These are phyloP conservation scores for Fusarium sp. DNA, from an alignment of 2,329 filamentous ascomycete genomes.

Conservation along the genomic window DNA sequence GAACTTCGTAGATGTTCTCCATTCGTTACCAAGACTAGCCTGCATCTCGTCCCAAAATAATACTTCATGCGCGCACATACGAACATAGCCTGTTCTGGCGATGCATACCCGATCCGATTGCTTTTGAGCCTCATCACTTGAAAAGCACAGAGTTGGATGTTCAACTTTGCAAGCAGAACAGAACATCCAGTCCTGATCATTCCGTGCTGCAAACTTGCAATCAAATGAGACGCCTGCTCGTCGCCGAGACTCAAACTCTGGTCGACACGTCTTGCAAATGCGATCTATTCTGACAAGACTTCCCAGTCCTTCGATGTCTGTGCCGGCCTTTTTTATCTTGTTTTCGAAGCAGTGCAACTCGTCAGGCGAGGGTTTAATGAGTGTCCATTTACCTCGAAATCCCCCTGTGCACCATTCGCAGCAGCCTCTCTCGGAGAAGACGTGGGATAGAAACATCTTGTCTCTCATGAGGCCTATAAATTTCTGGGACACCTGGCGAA, in stretches of 20 bases:
- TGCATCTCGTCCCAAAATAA: not conserved
- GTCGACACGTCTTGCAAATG: not conserved
- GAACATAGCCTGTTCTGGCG: not conserved
- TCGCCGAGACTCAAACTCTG: not conserved
- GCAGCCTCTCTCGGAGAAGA: not conserved
- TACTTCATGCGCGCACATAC: not conserved
- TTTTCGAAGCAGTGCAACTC: not conserved
- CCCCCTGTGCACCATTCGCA: not conserved
- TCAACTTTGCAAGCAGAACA: not conserved
- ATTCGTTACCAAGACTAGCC: no score
- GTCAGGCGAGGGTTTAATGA: fast-evolving
- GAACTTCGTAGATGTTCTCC: no score
- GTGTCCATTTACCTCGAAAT: not conserved
- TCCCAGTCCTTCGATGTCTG: not conserved
- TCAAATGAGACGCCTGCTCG: not conserved
- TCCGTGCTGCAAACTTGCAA: not conserved
- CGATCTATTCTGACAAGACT: fast-evolving
- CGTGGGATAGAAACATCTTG: not conserved
- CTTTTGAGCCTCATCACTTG: fast-evolving
- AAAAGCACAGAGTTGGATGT: not conserved
- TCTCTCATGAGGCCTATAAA: not conserved
- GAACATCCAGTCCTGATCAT: fast-evolving
- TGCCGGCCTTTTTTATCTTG: fast-evolving
- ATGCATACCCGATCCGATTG: not conserved
- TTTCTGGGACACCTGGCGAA: not conserved